Evolutionary conservation across 345 rosid species (phyloP).

Genomic region (Salix purpurea): DNA sequence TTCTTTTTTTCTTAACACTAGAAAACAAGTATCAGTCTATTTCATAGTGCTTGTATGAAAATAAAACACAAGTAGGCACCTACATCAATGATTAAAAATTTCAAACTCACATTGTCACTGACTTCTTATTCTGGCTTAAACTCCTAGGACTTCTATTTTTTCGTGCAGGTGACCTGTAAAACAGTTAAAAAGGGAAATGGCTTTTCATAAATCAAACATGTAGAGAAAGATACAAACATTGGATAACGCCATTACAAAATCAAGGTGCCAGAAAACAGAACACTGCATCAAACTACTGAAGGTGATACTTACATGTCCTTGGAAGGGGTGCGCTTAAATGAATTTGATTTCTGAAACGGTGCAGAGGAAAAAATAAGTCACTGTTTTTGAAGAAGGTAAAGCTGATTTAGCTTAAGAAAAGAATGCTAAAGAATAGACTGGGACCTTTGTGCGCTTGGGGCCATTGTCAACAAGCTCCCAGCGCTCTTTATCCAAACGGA

Average conservation of each 20-base stretch:
- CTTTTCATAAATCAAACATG: neutral
- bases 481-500: constrained; percentile 73
- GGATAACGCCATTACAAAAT: neutral
- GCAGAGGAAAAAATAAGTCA: constrained; percentile 16
- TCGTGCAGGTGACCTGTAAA: constrained; percentile 49
- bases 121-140: constrained; percentile 38
- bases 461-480: constrained; percentile 76
- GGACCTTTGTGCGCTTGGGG: constrained; percentile 63
- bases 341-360: constrained; percentile 52
- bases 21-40: constrained; percentile 12
- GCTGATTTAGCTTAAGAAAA: constrained; percentile 6
- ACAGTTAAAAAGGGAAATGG: constrained; percentile 3
- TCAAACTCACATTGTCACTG: constrained; percentile 49
- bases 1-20: constrained; percentile 78
- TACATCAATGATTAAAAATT: constrained; percentile 2
- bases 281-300: neutral
- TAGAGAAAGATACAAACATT: constrained; percentile 1
- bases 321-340: constrained; percentile 35
- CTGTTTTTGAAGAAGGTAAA: constrained; percentile 4
- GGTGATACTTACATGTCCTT: constrained; percentile 47
- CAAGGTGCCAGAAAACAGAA: neutral
- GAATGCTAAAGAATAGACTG: constrained; percentile 4
- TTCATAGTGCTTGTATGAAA: constrained; percentile 1
- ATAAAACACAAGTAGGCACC: neutral
- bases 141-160: constrained; percentile 40